Evolutionary conservation across 2,329 filamentous ascomycete genomes (phyloP), one percentile per base, ranked within the genome.

Genomic region (Botrytis squamosa): DNA sequence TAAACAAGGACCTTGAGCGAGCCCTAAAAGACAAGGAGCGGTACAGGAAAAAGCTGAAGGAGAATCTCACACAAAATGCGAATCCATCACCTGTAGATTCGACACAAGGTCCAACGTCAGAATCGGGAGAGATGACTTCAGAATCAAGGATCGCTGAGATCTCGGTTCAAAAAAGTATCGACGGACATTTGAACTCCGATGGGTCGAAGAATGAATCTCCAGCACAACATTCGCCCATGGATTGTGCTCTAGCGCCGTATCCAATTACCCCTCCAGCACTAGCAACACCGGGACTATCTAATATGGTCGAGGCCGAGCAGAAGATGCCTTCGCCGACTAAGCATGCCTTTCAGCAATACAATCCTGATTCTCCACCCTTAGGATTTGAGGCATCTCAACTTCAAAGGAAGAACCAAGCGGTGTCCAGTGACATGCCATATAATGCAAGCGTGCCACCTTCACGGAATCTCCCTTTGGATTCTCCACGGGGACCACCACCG

Each of bases 1-100:
- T 99, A 76, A 98, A 98, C 81, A 97, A 96, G 82, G 96, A 99
- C 81, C 85, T 99, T 20, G 95, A 98, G 82, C 90, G 93, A 70
- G 91, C 95, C 1, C 83, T 97, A 76, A 97, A 97, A 81, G 96
- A 98, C 78, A 98, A 98, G 83, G 95, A 98, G 77, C 92, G 92
- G 78, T 98, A 98, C 81, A 90, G 93, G 79, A 95, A 92, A 82
- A 97, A 96, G 83, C 82, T 97, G 62, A 97, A 97, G 82, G 95
- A 98, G 73, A 83, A 89, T 14, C 82, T 90, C 79, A 82, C 85
- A 79, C 77, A 78, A 42, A 62, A 79, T 36, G 78, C 80, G n/a
- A 79, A 79, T 60, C 77, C 78, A 36, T 80, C 80, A 25, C 78
- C 80, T 14, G 78, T 78, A 16, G 78, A 81, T 55, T 81, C 80